A percentile compares a stretch with the other conserved stretches of the same genome.
phyloP scores from a whole-genome alignment of 345 rosid species.

The Rhodomyrtus tomentosa region DNA sequence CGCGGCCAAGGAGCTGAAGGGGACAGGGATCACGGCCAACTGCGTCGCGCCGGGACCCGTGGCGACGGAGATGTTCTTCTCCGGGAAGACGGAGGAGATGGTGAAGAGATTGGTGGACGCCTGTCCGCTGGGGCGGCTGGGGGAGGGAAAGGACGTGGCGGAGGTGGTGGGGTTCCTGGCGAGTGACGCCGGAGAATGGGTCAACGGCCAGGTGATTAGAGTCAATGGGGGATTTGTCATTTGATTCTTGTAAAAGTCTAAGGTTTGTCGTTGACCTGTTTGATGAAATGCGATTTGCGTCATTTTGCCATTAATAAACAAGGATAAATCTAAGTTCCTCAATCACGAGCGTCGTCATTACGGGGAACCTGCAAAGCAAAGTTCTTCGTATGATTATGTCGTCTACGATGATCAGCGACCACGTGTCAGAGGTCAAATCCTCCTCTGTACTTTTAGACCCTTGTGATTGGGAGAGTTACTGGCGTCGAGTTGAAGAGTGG shows the following conservation, averaged over 20 bases:
- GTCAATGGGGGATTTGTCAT: conserved; percentile 39
- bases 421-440: too few relatives aligned
- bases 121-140: conserved; percentile 31
- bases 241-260: too few relatives aligned
- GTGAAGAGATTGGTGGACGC: conserved; percentile 14
- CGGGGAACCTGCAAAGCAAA: background rate
- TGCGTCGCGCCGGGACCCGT: conserved; percentile 49
- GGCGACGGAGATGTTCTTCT: conserved; percentile 42
- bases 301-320: too few relatives aligned
- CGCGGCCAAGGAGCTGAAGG: conserved; percentile 47
- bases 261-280: too few relatives aligned
- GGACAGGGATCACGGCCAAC: conserved; percentile 42
- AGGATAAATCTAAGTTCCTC: too few relatives aligned
- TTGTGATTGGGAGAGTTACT: too few relatives aligned
- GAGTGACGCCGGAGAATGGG: conserved; percentile 44
- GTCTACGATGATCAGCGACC: background rate
- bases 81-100: conserved; percentile 36
- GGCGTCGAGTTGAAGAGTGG: too few relatives aligned
- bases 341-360: too few relatives aligned
- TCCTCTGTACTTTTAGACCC: too few relatives aligned
- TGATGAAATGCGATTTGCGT: too few relatives aligned
- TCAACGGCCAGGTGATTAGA: conserved; percentile 42
- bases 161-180: conserved; percentile 39
- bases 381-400: background rate
- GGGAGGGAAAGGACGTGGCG: conserved; percentile 35